These are phyloP conservation scores for Pseudocercospora vitis DNA, from an alignment of 2,329 filamentous ascomycete genomes.

Conservation along the genomic window DNA sequence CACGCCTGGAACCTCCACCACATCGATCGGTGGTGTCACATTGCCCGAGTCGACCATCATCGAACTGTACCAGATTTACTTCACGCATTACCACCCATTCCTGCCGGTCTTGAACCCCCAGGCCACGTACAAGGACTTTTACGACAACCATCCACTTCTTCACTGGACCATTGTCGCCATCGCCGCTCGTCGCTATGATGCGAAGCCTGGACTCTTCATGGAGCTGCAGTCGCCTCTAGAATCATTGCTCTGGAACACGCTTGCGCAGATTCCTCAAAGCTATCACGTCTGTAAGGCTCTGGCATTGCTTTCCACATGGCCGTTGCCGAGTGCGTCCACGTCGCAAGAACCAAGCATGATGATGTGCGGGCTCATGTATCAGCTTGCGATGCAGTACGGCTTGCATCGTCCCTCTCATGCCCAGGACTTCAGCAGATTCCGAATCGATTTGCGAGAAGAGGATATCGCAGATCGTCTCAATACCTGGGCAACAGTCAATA, in stretches of 20 bases:
- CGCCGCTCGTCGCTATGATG: conserved; percentile 68
- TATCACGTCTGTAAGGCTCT: conserved; percentile 81
- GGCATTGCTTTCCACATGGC: conserved; percentile 78
- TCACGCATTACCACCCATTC: conserved; percentile 73
- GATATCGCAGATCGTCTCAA: conserved; percentile 75
- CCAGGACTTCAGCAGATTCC: conserved; percentile 75
- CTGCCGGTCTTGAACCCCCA: conserved; percentile 71
- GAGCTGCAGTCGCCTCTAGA: conserved; percentile 66
- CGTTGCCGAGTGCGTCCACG: conserved; percentile 76
- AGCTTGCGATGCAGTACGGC: conserved; percentile 79
- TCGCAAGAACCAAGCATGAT: conserved; percentile 80
- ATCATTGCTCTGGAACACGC: conserved; percentile 72
- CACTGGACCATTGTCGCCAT: conserved; percentile 84
- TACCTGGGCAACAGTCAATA: conserved; percentile 83
- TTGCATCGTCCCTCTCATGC: conserved; percentile 78
- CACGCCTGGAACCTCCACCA: conserved; percentile 59
- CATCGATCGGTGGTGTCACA: conserved; percentile 54
- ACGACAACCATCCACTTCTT: conserved; percentile 73
- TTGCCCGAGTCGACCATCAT: conserved; percentile 46
- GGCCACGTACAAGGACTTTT: conserved; percentile 56
- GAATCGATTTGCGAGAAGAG: conserved; percentile 68
- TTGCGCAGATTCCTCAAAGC: conserved; percentile 73
- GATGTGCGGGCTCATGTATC: conserved; percentile 81
- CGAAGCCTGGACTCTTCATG: conserved; percentile 64
- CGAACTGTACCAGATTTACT: conserved; percentile 71